Percentiles rank a stretch among this genome's conserved stretches.
Evolutionary conservation across 306 rosid species (phyloP).

Genomic region (Macrotyloma uniflorum): DNA sequence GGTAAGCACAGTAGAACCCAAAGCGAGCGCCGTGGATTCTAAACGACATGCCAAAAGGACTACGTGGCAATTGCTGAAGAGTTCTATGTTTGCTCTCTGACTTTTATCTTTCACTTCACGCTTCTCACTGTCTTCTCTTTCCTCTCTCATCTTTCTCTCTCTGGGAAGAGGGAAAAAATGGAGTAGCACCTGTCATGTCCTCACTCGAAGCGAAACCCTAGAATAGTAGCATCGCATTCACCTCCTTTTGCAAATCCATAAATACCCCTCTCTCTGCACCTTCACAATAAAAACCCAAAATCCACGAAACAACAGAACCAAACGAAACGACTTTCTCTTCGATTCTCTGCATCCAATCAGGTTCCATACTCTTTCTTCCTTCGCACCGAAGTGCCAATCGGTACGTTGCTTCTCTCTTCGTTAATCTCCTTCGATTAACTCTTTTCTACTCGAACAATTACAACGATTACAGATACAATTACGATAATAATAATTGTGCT

Average conservation of each 20-base stretch:
- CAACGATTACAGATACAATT: background rate
- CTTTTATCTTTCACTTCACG: conserved; percentile 1
- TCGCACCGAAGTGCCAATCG: conserved; percentile 43
- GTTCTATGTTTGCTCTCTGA: background rate
- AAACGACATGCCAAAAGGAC: background rate
- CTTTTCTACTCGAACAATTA: background rate
- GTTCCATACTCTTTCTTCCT: conserved; percentile 12
- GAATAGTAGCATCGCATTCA: conserved; percentile 28
- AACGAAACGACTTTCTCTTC: background rate
- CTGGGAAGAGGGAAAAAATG: conserved; percentile 16
- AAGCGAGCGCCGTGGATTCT: background rate
- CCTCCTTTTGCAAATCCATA: conserved; percentile 49
- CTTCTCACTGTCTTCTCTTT: background rate
- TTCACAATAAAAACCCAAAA: background rate
- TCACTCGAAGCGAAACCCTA: conserved; percentile 34
- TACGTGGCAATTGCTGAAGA: background rate
- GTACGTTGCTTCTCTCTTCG: conserved; percentile 46
- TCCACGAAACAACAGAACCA: background rate
- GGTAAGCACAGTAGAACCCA: background rate
- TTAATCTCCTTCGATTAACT: conserved; percentile 18
- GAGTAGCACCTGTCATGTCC: conserved; percentile 39
- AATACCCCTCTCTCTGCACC: conserved; percentile 46
- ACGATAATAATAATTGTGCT: background rate
- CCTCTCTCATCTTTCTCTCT: conserved; percentile 19
- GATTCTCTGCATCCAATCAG: background rate